These are phyloP conservation scores for Cladosporium velox DNA, from an alignment of 2,329 filamentous ascomycete genomes.

Conservation along the genomic window DNA sequence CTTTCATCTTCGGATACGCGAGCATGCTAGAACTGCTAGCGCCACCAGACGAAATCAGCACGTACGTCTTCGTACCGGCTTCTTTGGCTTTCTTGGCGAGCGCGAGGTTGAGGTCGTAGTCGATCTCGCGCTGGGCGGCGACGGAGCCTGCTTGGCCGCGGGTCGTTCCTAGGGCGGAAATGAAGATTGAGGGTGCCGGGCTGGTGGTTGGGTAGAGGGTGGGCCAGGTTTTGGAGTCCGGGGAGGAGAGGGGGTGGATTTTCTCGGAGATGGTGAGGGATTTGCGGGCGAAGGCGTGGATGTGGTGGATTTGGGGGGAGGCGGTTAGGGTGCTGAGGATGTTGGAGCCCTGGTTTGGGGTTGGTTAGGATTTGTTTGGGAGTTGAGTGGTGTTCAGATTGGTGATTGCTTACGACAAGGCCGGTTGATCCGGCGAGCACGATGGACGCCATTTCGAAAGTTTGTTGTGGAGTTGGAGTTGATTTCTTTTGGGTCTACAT, in stretches of 20 bases:
- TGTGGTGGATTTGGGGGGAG: constrained; percentile 53
- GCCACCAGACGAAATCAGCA: constrained; percentile 67
- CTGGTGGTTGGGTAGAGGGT: constrained; percentile 61
- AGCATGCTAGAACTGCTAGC: constrained; percentile 55
- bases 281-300: constrained; percentile 69
- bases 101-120: constrained; percentile 81
- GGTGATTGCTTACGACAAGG: constrained; percentile 52
- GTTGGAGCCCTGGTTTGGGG: constrained; percentile 61
- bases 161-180: constrained; percentile 81
- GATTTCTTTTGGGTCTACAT: background rate
- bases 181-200: constrained; percentile 55
- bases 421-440: constrained; percentile 67
- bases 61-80: constrained; percentile 71
- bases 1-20: constrained; percentile 72
- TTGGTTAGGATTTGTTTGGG: background rate
- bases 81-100: constrained; percentile 74
- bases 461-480: background rate
- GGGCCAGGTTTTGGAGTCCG: constrained; percentile 71
- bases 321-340: constrained; percentile 68
- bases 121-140: constrained; percentile 81
- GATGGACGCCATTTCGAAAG: constrained; percentile 48
- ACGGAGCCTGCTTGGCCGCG: constrained; percentile 72
- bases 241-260: constrained; percentile 65
- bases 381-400: background rate
- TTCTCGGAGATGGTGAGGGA: constrained; percentile 58